These are phyloP conservation scores for Hansenula anomala DNA, from an alignment of 1,139 yeast genomes.

Conservation along the genomic window DNA sequence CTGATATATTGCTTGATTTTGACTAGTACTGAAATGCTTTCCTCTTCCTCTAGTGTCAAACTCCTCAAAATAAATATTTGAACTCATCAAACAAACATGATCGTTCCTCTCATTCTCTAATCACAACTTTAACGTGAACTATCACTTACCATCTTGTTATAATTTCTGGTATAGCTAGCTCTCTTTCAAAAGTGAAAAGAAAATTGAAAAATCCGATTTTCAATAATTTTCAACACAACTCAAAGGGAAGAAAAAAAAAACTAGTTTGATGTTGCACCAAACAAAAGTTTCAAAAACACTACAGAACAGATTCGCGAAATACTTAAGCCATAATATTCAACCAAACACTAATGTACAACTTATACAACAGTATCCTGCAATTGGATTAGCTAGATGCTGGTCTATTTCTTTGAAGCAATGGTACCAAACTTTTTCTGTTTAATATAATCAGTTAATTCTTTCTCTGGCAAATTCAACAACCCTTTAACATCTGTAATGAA, in stretches of 20 bases:
- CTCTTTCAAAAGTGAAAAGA: neutral
- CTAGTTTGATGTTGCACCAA: neutral
- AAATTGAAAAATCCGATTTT: slow-evolving; percentile 2
- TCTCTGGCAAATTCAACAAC: slow-evolving; percentile 29
- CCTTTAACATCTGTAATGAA: slow-evolving; percentile 29
- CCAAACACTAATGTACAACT: too few relatives aligned
- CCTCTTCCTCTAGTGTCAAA: too few relatives aligned
- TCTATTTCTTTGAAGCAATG: neutral
- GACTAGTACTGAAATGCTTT: too few relatives aligned
- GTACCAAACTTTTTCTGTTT: slow-evolving; percentile 21
- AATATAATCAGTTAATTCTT: slow-evolving; percentile 25
- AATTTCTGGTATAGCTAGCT: slow-evolving; percentile 1
- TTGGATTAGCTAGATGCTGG: too few relatives aligned
- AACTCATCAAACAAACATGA: too few relatives aligned
- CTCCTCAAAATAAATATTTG: too few relatives aligned
- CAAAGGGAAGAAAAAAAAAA: neutral
- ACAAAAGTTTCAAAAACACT: neutral
- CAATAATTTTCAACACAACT: slow-evolving; percentile 2
- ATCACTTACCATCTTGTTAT: slow-evolving; percentile 6
- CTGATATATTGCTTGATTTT: too few relatives aligned
- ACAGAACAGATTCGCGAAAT: neutral
- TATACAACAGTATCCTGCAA: too few relatives aligned
- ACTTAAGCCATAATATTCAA: too few relatives aligned
- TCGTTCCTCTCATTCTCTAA: neutral
- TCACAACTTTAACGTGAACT: neutral